Evolutionary conservation across 2,329 filamentous ascomycete genomes (phyloP).

Genomic region (Fusarium caatingaense): DNA sequence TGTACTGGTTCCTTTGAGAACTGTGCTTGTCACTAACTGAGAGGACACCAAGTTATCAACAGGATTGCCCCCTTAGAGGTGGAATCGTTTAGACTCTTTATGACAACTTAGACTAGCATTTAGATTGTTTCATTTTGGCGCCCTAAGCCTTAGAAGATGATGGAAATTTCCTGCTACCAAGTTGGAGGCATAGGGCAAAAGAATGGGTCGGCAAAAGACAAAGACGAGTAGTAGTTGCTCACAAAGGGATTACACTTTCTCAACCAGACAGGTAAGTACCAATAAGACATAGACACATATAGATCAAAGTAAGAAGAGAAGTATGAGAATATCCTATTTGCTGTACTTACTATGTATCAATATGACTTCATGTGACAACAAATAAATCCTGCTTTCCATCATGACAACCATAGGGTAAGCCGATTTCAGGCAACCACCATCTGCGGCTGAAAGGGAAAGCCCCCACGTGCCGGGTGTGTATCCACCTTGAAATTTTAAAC

Average conservation of each 20-base stretch:
- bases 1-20: slow-evolving; percentile 23
- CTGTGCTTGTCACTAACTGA: slow-evolving; percentile 24
- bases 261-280: background rate
- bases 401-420: slow-evolving; percentile 22
- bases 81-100: background rate
- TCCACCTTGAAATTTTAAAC: slow-evolving; percentile 22
- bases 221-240: background rate
- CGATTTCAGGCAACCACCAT: slow-evolving; percentile 1
- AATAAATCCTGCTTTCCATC: slow-evolving; percentile 5
- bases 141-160: background rate
- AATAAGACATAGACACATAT: background rate
- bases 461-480: slow-evolving; percentile 39
- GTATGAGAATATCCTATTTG: background rate
- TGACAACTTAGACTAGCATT: background rate
- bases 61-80: background rate
- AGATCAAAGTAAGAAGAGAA: background rate
- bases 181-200: background rate
- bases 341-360: background rate
- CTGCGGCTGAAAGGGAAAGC: slow-evolving; percentile 38
- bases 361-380: background rate
- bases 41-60: background rate
- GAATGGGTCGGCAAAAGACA: background rate
- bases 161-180: background rate
- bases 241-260: background rate
- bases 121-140: background rate